Base-by-base conservation (phyloP, 805 yeast species). In the Candida hungchunana region DNA sequence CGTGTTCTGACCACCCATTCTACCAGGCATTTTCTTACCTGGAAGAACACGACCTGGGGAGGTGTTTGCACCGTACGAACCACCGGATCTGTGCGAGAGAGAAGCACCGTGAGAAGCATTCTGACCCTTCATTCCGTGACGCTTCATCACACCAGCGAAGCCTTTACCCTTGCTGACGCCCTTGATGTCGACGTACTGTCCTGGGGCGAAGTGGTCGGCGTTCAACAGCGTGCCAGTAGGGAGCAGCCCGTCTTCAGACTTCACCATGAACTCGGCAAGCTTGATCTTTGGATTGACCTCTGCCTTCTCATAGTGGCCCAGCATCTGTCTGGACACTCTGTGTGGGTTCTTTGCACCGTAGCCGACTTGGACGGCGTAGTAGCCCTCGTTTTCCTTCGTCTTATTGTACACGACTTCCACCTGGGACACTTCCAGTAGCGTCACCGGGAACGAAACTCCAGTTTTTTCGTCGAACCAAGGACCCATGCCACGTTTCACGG, bases 11-110 rank as follows among this genome's bases (percentile, higher is more conserved):
- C 76, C 80, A 48, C 98, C 98, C 93, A 89, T 82, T 61, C 85
- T 84, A 47, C 98, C 98, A 24, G 97, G 95, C 98, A 93, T 90
- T 64, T 88, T 90, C 67, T 86, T 89, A 17, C 97, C 97, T 12
- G 97, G 97, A 44, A 88, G 68, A 35, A 88, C 86, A 68, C 98
- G 83, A 55, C 96, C 97, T 11, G 98, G 98, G 44, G 86, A 82
- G 48, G 93, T 95, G 55, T 85, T 84, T 60, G 82, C 87, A 76
- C 98, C 98, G 52, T 83, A 88, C 21, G 97, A 89, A 74, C 98
- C 98, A 53, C 95, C 95, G 39, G 88, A 79, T 73, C 98, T 82
- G 60, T 93, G 97, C 24, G 90, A 82, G 32, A 75, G 68, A 19
- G 98, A 86, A 18, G 85, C 89, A 82, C 98, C 98, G 62, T 93